These are phyloP conservation scores for Linaria vulgaris DNA, from an alignment of 257 asterid genomes.

Conservation along the genomic window DNA sequence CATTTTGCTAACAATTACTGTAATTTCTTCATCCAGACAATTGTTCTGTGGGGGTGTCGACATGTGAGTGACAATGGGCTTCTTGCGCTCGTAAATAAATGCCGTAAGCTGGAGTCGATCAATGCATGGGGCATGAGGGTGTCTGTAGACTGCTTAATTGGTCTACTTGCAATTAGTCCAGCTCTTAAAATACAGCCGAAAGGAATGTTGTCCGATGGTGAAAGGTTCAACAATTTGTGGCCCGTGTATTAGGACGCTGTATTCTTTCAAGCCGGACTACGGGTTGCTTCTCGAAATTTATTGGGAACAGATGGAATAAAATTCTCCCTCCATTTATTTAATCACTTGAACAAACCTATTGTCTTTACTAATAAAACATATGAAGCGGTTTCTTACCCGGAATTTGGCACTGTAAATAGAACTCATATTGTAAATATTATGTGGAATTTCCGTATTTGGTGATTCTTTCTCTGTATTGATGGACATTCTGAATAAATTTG, in stretches of 20 bases:
- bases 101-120: slow-evolving; percentile 70
- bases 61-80: slow-evolving; percentile 85
- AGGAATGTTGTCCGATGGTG: slow-evolving; percentile 43
- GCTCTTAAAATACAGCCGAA: slow-evolving; percentile 74
- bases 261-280: neutral
- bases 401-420: neutral
- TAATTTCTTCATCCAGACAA: slow-evolving; percentile 44
- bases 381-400: neutral
- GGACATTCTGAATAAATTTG: slow-evolving; percentile 20
- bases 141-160: slow-evolving; percentile 64
- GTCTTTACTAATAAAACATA: slow-evolving; percentile 13
- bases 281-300: slow-evolving; percentile 10
- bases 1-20: neutral
- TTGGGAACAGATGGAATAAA: slow-evolving; percentile 25
- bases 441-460: too few relatives aligned
- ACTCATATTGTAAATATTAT: neutral
- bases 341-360: neutral
- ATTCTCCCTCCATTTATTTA: slow-evolving; percentile 15
- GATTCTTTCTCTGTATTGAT: neutral
- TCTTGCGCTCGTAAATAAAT: slow-evolving; percentile 65
- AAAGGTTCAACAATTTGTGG: slow-evolving; percentile 34
- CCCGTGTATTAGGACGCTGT: slow-evolving; percentile 43
- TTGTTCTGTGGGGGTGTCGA: slow-evolving; percentile 87
- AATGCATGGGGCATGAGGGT: slow-evolving; percentile 87
- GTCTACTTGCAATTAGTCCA: slow-evolving; percentile 69